These are phyloP conservation scores for Metschnikowia borealis DNA, from an alignment of 805 yeast genomes.

Conservation along the genomic window DNA sequence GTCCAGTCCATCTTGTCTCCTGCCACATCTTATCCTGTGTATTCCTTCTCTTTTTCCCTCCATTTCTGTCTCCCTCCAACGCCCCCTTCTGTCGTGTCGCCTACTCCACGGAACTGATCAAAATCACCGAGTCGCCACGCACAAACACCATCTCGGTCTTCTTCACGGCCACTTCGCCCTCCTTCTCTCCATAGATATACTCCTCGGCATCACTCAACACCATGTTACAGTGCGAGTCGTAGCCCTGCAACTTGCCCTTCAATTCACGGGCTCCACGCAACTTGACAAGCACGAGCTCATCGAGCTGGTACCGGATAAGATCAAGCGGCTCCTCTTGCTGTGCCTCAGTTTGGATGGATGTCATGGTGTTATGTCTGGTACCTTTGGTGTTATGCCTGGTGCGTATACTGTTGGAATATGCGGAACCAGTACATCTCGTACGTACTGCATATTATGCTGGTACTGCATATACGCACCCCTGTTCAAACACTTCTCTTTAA, in stretches of 20 bases:
- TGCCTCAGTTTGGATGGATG: constrained; percentile 30
- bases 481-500: too few relatives aligned
- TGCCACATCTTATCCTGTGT: too few relatives aligned
- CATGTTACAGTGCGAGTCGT: constrained; percentile 94
- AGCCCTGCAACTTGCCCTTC: constrained; percentile 86
- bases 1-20: too few relatives aligned
- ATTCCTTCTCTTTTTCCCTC: too few relatives aligned
- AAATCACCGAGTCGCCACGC: constrained; percentile 95
- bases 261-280: constrained; percentile 92
- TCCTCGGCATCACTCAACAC: constrained; percentile 92
- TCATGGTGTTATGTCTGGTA: constrained; percentile 30
- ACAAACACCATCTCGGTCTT: constrained; percentile 87
- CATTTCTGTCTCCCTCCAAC: background rate
- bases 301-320: constrained; percentile 76
- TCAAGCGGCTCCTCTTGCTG: constrained; percentile 77
- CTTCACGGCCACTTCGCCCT: constrained; percentile 43
- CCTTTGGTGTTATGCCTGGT: too few relatives aligned
- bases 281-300: constrained; percentile 82
- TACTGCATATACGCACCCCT: too few relatives aligned
- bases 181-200: constrained; percentile 58
- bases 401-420: too few relatives aligned
- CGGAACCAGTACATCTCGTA: too few relatives aligned
- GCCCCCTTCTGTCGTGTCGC: background rate
- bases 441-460: too few relatives aligned
- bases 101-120: constrained; percentile 50